phyloP scores from a whole-genome alignment of 164 flowering plant species.

The Euptelea pleiosperma region DNA sequence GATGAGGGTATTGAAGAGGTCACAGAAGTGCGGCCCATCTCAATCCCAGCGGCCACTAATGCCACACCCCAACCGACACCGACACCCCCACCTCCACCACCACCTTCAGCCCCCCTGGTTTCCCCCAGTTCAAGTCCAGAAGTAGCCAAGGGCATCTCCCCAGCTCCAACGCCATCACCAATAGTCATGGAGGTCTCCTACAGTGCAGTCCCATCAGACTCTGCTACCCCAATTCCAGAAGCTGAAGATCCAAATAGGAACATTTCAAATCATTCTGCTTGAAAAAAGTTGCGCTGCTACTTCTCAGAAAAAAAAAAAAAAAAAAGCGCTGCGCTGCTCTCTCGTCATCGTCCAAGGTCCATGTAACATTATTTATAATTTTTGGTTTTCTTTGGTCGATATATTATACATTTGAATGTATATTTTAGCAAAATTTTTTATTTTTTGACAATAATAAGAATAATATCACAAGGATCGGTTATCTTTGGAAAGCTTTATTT shows the following conservation, averaged over 20 bases:
- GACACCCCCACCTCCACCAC: conserved; percentile 6
- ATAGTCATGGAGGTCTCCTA: background rate
- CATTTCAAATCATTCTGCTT: background rate
- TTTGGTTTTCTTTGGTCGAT: background rate
- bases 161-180: background rate
- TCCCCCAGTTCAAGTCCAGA: background rate
- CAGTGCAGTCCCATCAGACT: background rate
- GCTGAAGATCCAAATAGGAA: background rate
- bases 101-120: background rate
- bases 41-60: conserved; percentile 26
- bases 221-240: background rate
- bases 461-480: no score
- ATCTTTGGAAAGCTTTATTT: no score
- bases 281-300: background rate
- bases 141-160: background rate
- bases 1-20: conserved; percentile 91
- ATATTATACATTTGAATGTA: background rate
- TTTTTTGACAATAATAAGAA: no score
- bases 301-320: no score
- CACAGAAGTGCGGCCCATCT: conserved; percentile 56
- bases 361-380: conserved; percentile 13
- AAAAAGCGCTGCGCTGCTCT: background rate
- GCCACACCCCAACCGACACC: background rate
- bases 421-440: no score
- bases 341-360: background rate